Percentiles rank a stretch among this genome's conserved stretches.
phyloP scores from a whole-genome alignment of 768 basidiomycete genomes.

The Stropharia rugosoannulata region DNA sequence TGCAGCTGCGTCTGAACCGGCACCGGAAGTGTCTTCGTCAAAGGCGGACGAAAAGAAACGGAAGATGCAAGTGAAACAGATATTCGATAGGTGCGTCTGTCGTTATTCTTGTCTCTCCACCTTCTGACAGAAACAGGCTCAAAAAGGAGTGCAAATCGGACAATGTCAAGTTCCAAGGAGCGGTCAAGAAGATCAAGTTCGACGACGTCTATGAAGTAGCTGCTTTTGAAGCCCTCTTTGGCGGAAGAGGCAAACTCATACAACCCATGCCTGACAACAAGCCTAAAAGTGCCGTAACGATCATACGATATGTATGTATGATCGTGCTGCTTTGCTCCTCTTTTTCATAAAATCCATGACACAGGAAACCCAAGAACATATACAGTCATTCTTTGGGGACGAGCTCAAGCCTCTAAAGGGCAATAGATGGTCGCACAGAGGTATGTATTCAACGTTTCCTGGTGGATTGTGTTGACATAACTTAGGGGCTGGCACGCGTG shows the following conservation, averaged over 20 bases:
- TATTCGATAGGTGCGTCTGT: slow-evolving; percentile 32
- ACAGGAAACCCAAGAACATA: slow-evolving; percentile 20
- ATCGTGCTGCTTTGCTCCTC: neutral
- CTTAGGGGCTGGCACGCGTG: neutral
- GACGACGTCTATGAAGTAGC: slow-evolving; percentile 35
- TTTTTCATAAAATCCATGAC: neutral
- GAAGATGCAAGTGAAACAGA: slow-evolving; percentile 37
- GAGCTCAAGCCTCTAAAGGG: slow-evolving; percentile 36
- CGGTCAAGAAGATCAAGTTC: slow-evolving; percentile 34
- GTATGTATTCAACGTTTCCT: slow-evolving; percentile 13
- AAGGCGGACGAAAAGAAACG: slow-evolving; percentile 40
- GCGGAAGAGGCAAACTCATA: slow-evolving; percentile 32
- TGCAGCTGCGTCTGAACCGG: slow-evolving; percentile 9
- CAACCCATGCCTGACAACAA: slow-evolving; percentile 40
- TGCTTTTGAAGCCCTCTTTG: slow-evolving; percentile 35
- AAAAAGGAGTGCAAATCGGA: slow-evolving; percentile 42
- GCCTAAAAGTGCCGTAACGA: slow-evolving; percentile 38
- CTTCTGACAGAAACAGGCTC: slow-evolving; percentile 18
- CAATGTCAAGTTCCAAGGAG: slow-evolving; percentile 38
- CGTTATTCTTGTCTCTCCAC: too few relatives aligned
- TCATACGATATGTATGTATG: slow-evolving; percentile 34
- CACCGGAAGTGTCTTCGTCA: slow-evolving; percentile 14
- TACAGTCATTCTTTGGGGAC: slow-evolving; percentile 31
- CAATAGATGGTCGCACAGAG: slow-evolving; percentile 31
- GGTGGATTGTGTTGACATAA: neutral